phyloP scores from a whole-genome alignment of 805 yeast species.

The Phaffomyces opuntiae region DNA sequence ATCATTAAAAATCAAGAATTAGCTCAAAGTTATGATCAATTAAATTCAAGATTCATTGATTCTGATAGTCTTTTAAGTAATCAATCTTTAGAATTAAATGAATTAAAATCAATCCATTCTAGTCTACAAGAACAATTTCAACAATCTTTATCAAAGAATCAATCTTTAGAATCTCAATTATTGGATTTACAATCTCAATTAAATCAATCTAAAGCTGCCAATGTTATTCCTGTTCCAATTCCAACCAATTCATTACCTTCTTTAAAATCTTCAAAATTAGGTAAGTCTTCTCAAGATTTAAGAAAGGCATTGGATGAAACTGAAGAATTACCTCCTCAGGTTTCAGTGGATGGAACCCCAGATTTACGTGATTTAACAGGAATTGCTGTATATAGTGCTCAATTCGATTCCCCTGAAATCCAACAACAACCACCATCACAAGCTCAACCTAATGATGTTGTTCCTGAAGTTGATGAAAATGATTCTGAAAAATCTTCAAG shows the following conservation, averaged over 20 bases:
- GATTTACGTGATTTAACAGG: constrained; percentile 23
- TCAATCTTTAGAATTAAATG: constrained; percentile 1
- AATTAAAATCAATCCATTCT: too few species aligned
- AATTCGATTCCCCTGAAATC: constrained; percentile 15
- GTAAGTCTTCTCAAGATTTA: constrained; percentile 5
- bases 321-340: background rate
- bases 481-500: constrained; percentile 10
- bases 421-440: background rate
- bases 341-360: constrained; percentile 21
- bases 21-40: constrained; percentile 1
- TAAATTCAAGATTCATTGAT: background rate
- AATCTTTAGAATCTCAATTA: constrained; percentile 1
- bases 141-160: background rate
- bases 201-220: background rate
- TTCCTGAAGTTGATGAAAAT: constrained; percentile 4
- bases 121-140: background rate
- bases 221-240: background rate
- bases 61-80: background rate
- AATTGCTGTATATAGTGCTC: constrained; percentile 16
- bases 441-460: constrained; percentile 9
- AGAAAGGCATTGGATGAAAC: constrained; percentile 1
- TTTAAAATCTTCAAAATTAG: background rate
- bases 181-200: background rate
- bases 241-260: background rate
- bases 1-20: constrained; percentile 4